Base-by-base conservation (phyloP, 2,329 filamentous ascomycete genomes). In the Camillea tinctor region DNA sequence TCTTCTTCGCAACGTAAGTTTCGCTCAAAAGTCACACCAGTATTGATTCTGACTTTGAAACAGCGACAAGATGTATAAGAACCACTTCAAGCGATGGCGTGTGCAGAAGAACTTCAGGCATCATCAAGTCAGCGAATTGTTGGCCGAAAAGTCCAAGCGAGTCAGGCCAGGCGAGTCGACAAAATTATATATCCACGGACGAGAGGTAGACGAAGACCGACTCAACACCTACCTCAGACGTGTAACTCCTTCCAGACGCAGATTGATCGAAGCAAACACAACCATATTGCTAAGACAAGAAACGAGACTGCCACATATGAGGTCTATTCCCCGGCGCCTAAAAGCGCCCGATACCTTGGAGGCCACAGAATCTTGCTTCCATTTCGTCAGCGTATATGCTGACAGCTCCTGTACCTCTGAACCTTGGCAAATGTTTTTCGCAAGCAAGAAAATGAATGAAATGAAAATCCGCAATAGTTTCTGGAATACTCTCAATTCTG, bases 1-100 rank as follows among this genome's bases (percentile, higher is more conserved):
- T 62, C 49, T 68, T 68, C 54, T 64, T 58, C 56, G 66, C 66
- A 26, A 68, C 66, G 66, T 68, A 59, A 65, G 65, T 40, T n/a
- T 50, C n/a, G 23, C 50, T 30, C 52, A 26, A 61, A 3, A 30
- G n/a, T 17, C 40, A 36, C n/a, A 49, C 50, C 36, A 23, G 30
- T 11, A 48, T 30, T 19, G 30, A 23, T 17, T 13, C 36, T 49
- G 9, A 19, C 52, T 48, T 17, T 11, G 40, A 20, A n/a, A 52
- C 22, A 36, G 51, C 2, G 65, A 66, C 48, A 68, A 67, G 53
- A 67, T 68, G 66, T 68, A 66, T 24, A 68, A 68, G 56, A 64
- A 63, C 54, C 63, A 64, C 11, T 66, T 68, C 57, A 64, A 64
- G 44, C 65, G 60, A 56, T 68, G 66, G 66, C 65, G 66, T 48